Evolutionary conservation across 2,329 filamentous ascomycete genomes (phyloP).

Genomic region (Pleomassaria siparia): DNA sequence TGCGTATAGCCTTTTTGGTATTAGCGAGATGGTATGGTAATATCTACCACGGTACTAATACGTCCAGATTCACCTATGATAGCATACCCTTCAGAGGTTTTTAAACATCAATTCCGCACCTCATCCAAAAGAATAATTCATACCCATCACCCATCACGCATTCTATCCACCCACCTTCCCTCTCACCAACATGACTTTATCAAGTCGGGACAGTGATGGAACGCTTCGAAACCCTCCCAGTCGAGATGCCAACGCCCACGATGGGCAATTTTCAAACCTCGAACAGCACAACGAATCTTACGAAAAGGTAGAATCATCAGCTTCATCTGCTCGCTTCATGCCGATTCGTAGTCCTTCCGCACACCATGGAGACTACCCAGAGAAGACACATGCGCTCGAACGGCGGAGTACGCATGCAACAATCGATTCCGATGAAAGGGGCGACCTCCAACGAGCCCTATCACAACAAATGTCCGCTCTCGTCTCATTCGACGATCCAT

Average conservation of each 20-base stretch:
- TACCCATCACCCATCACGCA: neutral
- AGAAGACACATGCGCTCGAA: slow-evolving; percentile 3
- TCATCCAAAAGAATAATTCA: neutral
- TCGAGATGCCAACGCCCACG: slow-evolving; percentile 30
- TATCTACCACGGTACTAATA: too few species aligned
- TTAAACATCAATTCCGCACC: too few species aligned
- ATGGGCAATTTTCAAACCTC: slow-evolving; percentile 9
- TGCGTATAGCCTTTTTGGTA: too few species aligned
- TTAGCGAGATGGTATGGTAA: too few species aligned
- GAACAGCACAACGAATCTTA: neutral
- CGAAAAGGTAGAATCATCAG: slow-evolving; percentile 5
- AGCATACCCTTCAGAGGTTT: too few species aligned
- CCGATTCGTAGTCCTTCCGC: slow-evolving; percentile 9
- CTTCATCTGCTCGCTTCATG: slow-evolving; percentile 8
- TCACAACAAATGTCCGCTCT: slow-evolving; percentile 28
- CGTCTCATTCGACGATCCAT: slow-evolving; percentile 45
- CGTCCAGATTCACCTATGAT: too few species aligned
- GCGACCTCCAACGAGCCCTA: slow-evolving; percentile 29
- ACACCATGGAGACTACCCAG: neutral
- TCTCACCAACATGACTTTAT: neutral
- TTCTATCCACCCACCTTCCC: neutral
- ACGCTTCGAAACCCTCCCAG: slow-evolving; percentile 29
- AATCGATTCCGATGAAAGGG: slow-evolving; percentile 27
- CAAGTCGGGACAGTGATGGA: slow-evolving; percentile 9
- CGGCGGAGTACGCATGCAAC: slow-evolving; percentile 14